Conservation (phyloP, 345 rosid species). For the Reutealis trisperma region DNA sequence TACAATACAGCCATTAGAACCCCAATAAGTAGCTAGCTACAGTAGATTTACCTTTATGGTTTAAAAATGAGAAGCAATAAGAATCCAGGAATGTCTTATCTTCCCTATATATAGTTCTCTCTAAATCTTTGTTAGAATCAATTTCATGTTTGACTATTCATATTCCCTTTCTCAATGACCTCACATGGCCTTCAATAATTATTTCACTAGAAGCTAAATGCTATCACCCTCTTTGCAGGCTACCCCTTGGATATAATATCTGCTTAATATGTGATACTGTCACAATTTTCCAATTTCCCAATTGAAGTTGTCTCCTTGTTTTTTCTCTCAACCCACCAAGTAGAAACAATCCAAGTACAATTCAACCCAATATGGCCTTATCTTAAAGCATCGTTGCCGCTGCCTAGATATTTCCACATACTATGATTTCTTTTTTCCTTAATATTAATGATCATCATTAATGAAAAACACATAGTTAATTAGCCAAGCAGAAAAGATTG, state of each 20-base stretch:
- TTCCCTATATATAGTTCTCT: neutral
- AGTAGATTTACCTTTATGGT: neutral
- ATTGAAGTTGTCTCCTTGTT: conserved; percentile 22
- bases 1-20: neutral
- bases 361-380: neutral
- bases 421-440: too few relatives aligned
- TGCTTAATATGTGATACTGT: conserved; percentile 9
- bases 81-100: conserved; percentile 19
- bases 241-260: conserved; percentile 11
- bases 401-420: neutral
- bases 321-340: conserved; percentile 1
- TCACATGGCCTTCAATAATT: conserved; percentile 13
- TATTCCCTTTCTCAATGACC: neutral
- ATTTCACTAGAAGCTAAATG: neutral
- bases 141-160: neutral
- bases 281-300: conserved; percentile 3
- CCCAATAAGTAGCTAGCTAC: neutral
- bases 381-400: neutral
- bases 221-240: conserved; percentile 19
- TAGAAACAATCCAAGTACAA: neutral
- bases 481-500: conserved; percentile 17
- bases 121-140: neutral
- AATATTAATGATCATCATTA: too few relatives aligned
- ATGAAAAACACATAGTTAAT: neutral
- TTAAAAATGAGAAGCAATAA: conserved; percentile 10